These are phyloP conservation scores for Talaromyces albobiverticillius DNA, from an alignment of 2,329 filamentous ascomycete genomes.

Conservation along the genomic window DNA sequence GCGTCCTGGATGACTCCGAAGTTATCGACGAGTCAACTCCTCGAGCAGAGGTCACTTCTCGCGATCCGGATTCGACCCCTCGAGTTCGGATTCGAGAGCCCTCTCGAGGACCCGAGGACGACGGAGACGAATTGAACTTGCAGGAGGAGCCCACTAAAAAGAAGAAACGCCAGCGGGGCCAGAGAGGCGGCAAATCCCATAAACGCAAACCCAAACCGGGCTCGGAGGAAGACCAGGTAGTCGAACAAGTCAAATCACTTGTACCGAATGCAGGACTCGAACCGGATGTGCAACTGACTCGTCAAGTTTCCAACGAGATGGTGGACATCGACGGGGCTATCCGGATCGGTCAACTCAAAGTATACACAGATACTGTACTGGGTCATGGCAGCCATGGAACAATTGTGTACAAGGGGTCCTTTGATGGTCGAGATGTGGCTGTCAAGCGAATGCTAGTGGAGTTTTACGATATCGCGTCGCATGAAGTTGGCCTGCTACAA, in stretches of 20 bases:
- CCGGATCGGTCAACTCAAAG: conserved; percentile 60
- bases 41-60: conserved; percentile 21
- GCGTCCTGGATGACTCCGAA: conserved; percentile 28
- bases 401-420: conserved; percentile 89
- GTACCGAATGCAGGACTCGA: conserved; percentile 51
- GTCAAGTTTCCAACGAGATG: conserved; percentile 53
- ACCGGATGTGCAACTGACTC: conserved; percentile 58
- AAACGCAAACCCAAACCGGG: conserved; percentile 54
- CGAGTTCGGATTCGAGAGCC: conserved; percentile 41
- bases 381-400: conserved; percentile 93
- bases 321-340: conserved; percentile 60
- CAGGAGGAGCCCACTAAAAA: conserved; percentile 52
- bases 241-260: conserved; percentile 52
- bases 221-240: conserved; percentile 50
- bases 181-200: conserved; percentile 68
- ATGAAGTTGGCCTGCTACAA: conserved; percentile 84
- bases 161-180: conserved; percentile 67
- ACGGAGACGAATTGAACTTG: conserved; percentile 27
- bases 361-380: conserved; percentile 59
- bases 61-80: conserved; percentile 25
- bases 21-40: conserved; percentile 32
- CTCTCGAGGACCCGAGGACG: conserved; percentile 29
- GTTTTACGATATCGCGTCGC: conserved; percentile 91
- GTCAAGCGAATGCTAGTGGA: conserved; percentile 96
- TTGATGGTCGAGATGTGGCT: conserved; percentile 87